Evolutionary conservation across 2,329 filamentous ascomycete species (phyloP).

Genomic region (Tolypocladium ovalisporum): DNA sequence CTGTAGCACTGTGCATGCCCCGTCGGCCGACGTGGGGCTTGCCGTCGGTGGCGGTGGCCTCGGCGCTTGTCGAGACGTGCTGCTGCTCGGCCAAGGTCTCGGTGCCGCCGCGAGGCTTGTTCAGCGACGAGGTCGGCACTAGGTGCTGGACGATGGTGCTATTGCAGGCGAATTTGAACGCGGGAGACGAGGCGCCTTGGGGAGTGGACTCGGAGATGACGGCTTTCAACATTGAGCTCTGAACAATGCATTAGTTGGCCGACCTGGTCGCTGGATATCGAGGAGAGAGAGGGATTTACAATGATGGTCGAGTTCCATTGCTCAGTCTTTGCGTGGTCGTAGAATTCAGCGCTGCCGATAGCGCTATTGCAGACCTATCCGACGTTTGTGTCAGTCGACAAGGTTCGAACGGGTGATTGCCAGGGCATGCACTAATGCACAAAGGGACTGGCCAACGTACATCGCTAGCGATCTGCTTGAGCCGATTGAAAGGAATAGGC

Average conservation of each 20-base stretch:
- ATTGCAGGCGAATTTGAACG: conserved; percentile 93
- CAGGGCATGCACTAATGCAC: not conserved
- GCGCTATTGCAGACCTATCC: conserved; percentile 73
- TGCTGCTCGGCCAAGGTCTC: conserved; percentile 37
- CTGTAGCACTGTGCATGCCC: conserved; percentile 81
- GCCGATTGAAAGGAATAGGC: conserved; percentile 65
- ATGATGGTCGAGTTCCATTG: conserved; percentile 91
- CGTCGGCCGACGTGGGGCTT: conserved; percentile 70
- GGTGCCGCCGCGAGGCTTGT: conserved; percentile 44
- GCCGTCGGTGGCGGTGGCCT: conserved; percentile 46
- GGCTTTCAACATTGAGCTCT: conserved; percentile 68
- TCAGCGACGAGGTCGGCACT: conserved; percentile 53
- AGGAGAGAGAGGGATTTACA: conserved; percentile 41
- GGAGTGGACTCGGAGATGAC: conserved; percentile 66
- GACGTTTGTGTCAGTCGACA: not conserved
- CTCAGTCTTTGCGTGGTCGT: conserved; percentile 77
- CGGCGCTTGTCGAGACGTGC: conserved; percentile 44
- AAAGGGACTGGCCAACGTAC: conserved; percentile 38
- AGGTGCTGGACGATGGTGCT: conserved; percentile 97
- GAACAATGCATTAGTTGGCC: conserved; percentile 7
- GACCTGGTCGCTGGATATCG: not conserved
- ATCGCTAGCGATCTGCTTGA: conserved; percentile 78
- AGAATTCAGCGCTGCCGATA: conserved; percentile 63
- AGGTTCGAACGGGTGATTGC: not conserved
- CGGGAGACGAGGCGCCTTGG: conserved; percentile 43